Conservation (phyloP, 768 basidiomycete genomes). For the Rhodotorula diobovata region DNA sequence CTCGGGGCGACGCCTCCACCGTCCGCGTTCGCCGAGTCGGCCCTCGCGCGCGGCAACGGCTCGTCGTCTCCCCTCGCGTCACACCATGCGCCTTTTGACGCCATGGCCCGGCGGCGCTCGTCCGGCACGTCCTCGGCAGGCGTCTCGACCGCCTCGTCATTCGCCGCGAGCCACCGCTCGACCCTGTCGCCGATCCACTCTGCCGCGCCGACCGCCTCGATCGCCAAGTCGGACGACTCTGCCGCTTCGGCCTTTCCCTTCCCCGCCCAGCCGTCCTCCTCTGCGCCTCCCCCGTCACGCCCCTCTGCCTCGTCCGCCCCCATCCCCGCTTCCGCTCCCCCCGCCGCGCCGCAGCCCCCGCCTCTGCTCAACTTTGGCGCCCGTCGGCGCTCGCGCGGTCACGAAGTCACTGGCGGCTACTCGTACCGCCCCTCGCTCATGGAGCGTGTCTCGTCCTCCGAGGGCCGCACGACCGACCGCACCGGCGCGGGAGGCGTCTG, state of each 20-base stretch:
- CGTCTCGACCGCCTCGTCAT: neutral
- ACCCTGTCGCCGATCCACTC: slow-evolving; percentile 19
- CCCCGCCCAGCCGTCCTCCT: neutral
- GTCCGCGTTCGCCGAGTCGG: neutral
- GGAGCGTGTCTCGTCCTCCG: slow-evolving; percentile 17
- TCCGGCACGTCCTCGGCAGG: slow-evolving; percentile 14
- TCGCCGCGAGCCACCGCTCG: neutral
- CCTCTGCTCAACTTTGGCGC: slow-evolving; percentile 27
- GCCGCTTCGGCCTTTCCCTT: slow-evolving; percentile 13
- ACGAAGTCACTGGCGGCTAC: slow-evolving; percentile 4
- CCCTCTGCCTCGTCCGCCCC: slow-evolving; percentile 2
- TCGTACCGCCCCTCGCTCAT: slow-evolving; percentile 25
- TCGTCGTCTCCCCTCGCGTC: neutral
- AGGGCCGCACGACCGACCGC: neutral
- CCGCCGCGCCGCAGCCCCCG: neutral
- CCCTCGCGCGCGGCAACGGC: neutral
- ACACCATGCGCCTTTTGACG: neutral
- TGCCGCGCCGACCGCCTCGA: slow-evolving; percentile 15
- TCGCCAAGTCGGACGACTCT: neutral
- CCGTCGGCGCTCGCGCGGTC: slow-evolving; percentile 8
- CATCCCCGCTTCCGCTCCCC: neutral
- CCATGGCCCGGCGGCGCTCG: slow-evolving; percentile 10
- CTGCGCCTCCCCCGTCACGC: neutral
- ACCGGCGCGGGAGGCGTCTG: neutral
- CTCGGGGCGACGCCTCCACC: neutral